Evolutionary conservation across 768 basidiomycete species (phyloP), one percentile per base, ranked within the genome.

Genomic region (Dacryopinax primogenitus): DNA sequence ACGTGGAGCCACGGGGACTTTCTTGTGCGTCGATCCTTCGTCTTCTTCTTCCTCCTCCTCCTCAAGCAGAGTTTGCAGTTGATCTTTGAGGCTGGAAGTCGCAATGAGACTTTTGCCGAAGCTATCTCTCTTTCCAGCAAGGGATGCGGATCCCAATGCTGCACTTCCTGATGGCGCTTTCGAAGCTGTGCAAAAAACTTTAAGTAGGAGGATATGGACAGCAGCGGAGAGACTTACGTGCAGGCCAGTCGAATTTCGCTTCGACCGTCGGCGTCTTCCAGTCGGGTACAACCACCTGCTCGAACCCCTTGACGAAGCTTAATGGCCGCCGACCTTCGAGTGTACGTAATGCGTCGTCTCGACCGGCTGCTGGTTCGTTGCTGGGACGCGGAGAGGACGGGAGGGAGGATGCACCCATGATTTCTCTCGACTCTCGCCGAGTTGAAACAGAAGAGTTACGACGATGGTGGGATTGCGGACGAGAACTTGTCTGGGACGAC

Each of bases 21-120:
- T 66, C 6, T 73, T 67, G 45, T 67, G 44, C 30, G 64, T 37
- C 26, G 70, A 73, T 0, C 68, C 65, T 28, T 75, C 74, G 1
- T 87, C 87, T 28, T 92, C 90, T 41, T 91, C 91, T 62, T 93
- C 90, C 63, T 92, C 90, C 65, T 92, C 88, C 71, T 90, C 91
- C 71, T 91, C 90, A 33, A 92, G 77, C 32, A 92, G 79, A 18
- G 90, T 91, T 66, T 83, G 82, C 12, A 92, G 80, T 69, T 86
- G 83, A 73, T 91, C 90, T 72, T 89, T 90, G 63, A 84, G 80
- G 0, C 83, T 81, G 1, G 86, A 79, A 18, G 81, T 69, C 16
- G 79, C 77, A 67, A 86, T 79, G 69, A 86, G 80, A 62, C 63
- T 69, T 74, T 87, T 90, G 62, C 81, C 78, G 74, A 90, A 87